A percentile compares a stretch with the other conserved stretches of the same genome.
These are phyloP conservation scores for Colletotrichum gigasporum DNA, from an alignment of 2,329 filamentous ascomycete species.

Conservation along the genomic window DNA sequence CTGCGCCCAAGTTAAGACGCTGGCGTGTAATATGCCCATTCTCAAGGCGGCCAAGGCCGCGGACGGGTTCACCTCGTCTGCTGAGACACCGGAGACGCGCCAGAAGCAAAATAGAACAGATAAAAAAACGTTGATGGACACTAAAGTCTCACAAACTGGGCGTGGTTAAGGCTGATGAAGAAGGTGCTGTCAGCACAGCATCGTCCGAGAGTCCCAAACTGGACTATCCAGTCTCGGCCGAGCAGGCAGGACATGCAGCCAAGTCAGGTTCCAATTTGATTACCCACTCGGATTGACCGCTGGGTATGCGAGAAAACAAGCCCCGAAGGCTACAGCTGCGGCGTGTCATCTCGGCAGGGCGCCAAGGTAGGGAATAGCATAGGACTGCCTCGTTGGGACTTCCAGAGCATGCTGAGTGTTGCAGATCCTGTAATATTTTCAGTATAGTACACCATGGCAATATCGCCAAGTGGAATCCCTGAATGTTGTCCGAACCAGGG, in stretches of 20 bases:
- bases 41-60: not conserved
- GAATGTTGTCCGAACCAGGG: not conserved
- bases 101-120: not conserved
- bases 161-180: slow-evolving; percentile 22
- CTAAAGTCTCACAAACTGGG: not conserved
- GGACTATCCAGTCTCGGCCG: not conserved
- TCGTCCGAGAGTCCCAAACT: not conserved
- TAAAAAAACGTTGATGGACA: not conserved
- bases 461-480: not conserved
- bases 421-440: not conserved
- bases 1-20: not conserved
- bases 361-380: not conserved
- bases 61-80: not conserved
- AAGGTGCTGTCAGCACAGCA: not conserved
- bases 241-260: slow-evolving; percentile 8
- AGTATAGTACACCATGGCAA: no score
- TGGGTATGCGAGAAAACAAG: slow-evolving; percentile 13
- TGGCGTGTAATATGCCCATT: not conserved
- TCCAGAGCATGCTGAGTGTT: not conserved
- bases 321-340: slow-evolving; percentile 24
- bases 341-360: slow-evolving; percentile 8
- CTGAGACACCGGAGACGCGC: slow-evolving; percentile 18
- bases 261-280: not conserved
- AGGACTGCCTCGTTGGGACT: not conserved
- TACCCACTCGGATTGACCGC: slow-evolving; percentile 7